phyloP scores from a whole-genome alignment of 768 basidiomycete species.

The Naganishia kalamii region DNA sequence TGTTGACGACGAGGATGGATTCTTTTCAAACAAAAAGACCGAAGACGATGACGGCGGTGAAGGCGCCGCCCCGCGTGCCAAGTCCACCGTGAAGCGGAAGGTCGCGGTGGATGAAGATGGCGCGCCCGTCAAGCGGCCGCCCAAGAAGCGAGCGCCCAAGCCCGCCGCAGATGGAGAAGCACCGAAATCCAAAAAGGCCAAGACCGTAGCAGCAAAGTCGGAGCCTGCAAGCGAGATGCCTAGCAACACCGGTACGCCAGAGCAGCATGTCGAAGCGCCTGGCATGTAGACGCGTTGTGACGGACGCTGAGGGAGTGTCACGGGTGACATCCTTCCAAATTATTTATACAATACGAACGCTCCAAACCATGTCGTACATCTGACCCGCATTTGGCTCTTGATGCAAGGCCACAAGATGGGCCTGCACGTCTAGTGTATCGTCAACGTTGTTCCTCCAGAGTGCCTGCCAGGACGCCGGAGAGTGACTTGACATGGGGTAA shows the following conservation, averaged over 20 bases:
- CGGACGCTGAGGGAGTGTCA: not conserved
- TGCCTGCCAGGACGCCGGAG: not conserved
- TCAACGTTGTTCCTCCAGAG: not conserved
- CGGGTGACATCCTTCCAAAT: not conserved
- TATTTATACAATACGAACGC: not conserved
- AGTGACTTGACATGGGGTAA: not conserved
- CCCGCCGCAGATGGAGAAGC: slow-evolving; percentile 1
- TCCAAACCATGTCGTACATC: not conserved
- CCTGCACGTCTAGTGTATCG: not conserved
- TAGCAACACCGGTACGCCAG: slow-evolving; percentile 1
- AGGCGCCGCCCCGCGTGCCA: not conserved
- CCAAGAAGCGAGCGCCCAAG: slow-evolving; percentile 3
- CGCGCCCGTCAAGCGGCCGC: not conserved
- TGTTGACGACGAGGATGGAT: slow-evolving; percentile 3
- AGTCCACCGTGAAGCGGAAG: not conserved
- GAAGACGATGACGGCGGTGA: slow-evolving; percentile 11
- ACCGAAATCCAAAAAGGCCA: not conserved
- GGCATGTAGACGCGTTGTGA: not conserved
- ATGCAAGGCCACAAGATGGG: not conserved
- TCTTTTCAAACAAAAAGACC: slow-evolving; percentile 6
- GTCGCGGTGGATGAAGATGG: not conserved
- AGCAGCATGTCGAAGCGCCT: not conserved
- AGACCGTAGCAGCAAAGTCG: not conserved
- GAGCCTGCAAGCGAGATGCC: not conserved
- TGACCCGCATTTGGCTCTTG: too few relatives aligned